Conservation (phyloP, 305 asterid genomes). For the Withania somnifera region DNA sequence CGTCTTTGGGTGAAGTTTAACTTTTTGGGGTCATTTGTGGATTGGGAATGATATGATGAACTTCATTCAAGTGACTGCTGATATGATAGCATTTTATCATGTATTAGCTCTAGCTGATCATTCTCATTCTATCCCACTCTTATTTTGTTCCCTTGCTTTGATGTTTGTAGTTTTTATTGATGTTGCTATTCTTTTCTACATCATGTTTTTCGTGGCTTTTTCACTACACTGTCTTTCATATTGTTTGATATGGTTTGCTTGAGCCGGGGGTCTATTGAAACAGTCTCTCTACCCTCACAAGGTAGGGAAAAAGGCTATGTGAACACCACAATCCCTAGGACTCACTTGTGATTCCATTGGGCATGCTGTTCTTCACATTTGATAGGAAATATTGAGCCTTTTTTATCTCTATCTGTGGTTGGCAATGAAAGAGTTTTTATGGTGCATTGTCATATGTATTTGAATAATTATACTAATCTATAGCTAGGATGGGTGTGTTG, state of each 20-base stretch:
- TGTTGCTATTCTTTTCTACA: too few species aligned
- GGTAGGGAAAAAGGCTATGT: too few species aligned
- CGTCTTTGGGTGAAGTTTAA: too few species aligned
- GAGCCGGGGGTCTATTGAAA: too few species aligned
- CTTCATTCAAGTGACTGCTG: conserved; percentile 30
- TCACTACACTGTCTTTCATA: too few species aligned
- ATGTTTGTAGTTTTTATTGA: too few species aligned
- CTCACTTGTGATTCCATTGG: too few species aligned
- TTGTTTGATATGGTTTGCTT: too few species aligned
- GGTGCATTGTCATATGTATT: neutral
- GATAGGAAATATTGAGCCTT: neutral
- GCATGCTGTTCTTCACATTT: neutral
- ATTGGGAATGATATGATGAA: conserved; percentile 38
- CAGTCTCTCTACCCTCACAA: too few species aligned
- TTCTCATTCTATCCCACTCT: conserved; percentile 13
- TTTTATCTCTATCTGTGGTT: neutral
- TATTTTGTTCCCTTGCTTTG: neutral
- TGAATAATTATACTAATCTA: neutral
- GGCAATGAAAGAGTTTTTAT: neutral
- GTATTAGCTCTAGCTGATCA: conserved; percentile 95
- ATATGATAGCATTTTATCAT: conserved; percentile 51
- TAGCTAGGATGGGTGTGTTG: neutral
- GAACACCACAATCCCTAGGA: too few species aligned
- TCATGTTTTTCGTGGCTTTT: too few species aligned
- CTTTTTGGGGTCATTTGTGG: neutral